phyloP scores from a whole-genome alignment of 2,329 filamentous ascomycete species.

The Penicillium frequentans region DNA sequence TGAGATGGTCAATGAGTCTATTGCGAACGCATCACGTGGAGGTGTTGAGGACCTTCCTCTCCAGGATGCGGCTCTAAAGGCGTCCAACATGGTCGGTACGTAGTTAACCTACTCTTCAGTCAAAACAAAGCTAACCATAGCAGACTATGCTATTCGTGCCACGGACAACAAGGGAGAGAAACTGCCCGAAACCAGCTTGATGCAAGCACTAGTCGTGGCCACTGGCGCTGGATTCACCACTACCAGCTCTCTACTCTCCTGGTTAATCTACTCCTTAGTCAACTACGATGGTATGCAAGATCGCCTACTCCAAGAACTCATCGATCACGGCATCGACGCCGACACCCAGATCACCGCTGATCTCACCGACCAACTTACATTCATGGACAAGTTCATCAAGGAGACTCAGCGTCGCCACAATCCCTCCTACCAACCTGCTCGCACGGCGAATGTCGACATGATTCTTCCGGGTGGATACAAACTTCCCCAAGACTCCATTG shows the following conservation, averaged over 20 bases:
- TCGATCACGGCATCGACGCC: conserved; percentile 51
- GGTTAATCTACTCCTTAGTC: conserved; percentile 57
- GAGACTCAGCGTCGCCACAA: conserved; percentile 63
- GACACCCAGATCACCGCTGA: conserved; percentile 51
- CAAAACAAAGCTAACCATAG: conserved; percentile 12
- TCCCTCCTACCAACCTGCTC: conserved; percentile 61
- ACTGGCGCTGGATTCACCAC: conserved; percentile 64
- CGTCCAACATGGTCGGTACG: conserved; percentile 23
- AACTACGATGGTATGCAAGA: conserved; percentile 59
- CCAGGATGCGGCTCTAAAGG: conserved; percentile 20
- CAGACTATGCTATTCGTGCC: conserved; percentile 56
- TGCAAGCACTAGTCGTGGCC: conserved; percentile 50
- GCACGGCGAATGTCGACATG: conserved; percentile 57
- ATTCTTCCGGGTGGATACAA: conserved; percentile 62
- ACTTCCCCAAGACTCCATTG: conserved; percentile 53
- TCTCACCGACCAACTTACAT: conserved; percentile 49
- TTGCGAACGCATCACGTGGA: conserved; percentile 15
- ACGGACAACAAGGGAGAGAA: conserved; percentile 41
- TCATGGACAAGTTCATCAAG: conserved; percentile 52
- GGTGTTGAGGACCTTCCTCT: conserved; percentile 20
- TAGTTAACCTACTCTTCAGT: conserved; percentile 16
- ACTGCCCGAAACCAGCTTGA: conserved; percentile 19
- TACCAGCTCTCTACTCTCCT: conserved; percentile 59
- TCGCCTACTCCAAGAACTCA: conserved; percentile 57
- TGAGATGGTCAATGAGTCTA: conserved; percentile 21